phyloP scores from a whole-genome alignment of 805 yeast species.

The Barnettozyma pratensis region DNA sequence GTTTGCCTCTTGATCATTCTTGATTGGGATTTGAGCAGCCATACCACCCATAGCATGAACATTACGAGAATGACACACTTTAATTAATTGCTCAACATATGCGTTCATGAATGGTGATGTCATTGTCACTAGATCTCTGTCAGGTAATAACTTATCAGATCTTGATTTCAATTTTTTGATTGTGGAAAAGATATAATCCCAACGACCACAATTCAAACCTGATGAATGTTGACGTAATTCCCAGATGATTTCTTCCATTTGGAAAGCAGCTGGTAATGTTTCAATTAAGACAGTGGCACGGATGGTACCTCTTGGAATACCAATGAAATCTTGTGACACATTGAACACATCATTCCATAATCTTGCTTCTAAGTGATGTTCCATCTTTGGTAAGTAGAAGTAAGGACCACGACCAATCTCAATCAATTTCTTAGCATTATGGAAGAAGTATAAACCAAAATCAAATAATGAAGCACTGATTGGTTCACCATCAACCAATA shows the following conservation, averaged over 20 bases:
- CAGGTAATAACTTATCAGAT: conserved; percentile 63
- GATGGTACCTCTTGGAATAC: conserved; percentile 69
- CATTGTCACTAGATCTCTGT: conserved; percentile 77
- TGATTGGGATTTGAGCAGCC: conserved; percentile 87
- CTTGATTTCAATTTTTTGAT: conserved; percentile 68
- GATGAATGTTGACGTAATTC: conserved; percentile 73
- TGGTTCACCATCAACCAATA: conserved; percentile 67
- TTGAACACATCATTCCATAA: conserved; percentile 79
- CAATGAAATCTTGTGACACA: conserved; percentile 68
- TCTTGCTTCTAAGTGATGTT: conserved; percentile 77
- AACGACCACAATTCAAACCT: conserved; percentile 84
- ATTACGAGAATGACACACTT: conserved; percentile 70
- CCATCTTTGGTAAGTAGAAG: conserved; percentile 82
- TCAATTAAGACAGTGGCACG: conserved; percentile 80
- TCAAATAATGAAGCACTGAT: conserved; percentile 77
- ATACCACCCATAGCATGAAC: conserved; percentile 89
- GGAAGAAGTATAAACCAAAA: conserved; percentile 73
- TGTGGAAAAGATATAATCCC: conserved; percentile 84
- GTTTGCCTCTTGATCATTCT: conserved; percentile 61
- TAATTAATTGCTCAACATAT: conserved; percentile 67
- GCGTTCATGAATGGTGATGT: conserved; percentile 76
- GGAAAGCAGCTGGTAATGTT: conserved; percentile 81
- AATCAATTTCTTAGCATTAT: conserved; percentile 61
- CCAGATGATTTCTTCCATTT: conserved; percentile 78
- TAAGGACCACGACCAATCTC: conserved; percentile 73